These are phyloP conservation scores for Stellera chamaejasme DNA, from an alignment of 345 rosid genomes.

Conservation along the genomic window DNA sequence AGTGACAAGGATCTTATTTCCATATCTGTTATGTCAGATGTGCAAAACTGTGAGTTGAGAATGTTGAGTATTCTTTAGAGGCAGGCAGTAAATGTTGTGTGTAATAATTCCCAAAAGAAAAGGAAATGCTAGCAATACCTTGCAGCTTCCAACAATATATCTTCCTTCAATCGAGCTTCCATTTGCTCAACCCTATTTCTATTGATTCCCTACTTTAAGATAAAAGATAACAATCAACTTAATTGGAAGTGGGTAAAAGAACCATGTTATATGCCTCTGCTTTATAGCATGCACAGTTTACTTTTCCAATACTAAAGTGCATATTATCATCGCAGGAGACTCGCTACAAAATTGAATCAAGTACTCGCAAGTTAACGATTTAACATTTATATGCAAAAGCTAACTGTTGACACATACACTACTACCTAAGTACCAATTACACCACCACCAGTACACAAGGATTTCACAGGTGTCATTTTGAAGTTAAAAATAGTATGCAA, in stretches of 20 bases:
- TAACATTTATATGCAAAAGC: too few species aligned
- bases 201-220: slow-evolving; percentile 70
- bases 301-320: not conserved
- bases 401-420: too few species aligned
- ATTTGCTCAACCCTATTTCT: slow-evolving; percentile 89
- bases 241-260: not conserved
- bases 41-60: slow-evolving; percentile 10
- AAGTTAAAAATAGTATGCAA: too few species aligned
- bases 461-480: too few species aligned
- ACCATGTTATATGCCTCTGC: not conserved
- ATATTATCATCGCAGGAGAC: not conserved
- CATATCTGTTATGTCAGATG: slow-evolving; percentile 59
- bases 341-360: slow-evolving; percentile 4
- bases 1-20: slow-evolving; percentile 95
- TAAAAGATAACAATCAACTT: slow-evolving; percentile 6
- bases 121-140: slow-evolving; percentile 32
- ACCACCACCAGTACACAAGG: too few species aligned
- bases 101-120: not conserved
- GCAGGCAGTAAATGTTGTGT: slow-evolving; percentile 8
- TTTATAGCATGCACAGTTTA: not conserved
- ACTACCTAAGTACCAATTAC: too few species aligned
- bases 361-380: too few species aligned
- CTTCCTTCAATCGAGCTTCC: slow-evolving; percentile 91
- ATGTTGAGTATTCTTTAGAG: not conserved
- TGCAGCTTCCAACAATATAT: slow-evolving; percentile 81